Conservation (phyloP, 441 rosid genomes). For the Aquilaria agallochum region DNA sequence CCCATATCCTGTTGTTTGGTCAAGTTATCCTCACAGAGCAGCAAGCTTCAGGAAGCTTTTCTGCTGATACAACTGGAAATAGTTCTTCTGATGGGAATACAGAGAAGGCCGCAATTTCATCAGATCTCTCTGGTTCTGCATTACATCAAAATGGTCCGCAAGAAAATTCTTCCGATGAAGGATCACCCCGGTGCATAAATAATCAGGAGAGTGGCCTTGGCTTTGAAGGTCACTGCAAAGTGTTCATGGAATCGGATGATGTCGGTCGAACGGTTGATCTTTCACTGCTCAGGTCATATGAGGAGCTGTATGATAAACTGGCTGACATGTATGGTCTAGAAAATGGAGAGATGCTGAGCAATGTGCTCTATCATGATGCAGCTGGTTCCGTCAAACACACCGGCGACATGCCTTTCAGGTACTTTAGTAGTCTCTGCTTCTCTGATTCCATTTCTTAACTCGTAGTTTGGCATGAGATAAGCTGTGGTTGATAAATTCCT, state of each 20-base stretch:
- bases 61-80: slow-evolving; percentile 50
- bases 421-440: neutral
- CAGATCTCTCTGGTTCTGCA: slow-evolving; percentile 52
- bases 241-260: slow-evolving; percentile 84
- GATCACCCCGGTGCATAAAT: slow-evolving; percentile 51
- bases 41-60: slow-evolving; percentile 51
- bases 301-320: slow-evolving; percentile 60
- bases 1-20: slow-evolving; percentile 80
- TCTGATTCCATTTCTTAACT: neutral
- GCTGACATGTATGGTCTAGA: slow-evolving; percentile 64
- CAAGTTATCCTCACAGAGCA: slow-evolving; percentile 70
- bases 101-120: slow-evolving; percentile 37
- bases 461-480: neutral
- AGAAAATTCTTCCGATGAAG: slow-evolving; percentile 54
- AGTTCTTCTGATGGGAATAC: slow-evolving; percentile 37
- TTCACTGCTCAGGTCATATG: slow-evolving; percentile 65
- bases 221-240: slow-evolving; percentile 81
- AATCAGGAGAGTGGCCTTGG: slow-evolving; percentile 29
- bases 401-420: slow-evolving; percentile 94
- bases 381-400: slow-evolving; percentile 50
- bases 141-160: slow-evolving; percentile 32
- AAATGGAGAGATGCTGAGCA: slow-evolving; percentile 54
- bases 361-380: slow-evolving; percentile 60
- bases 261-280: slow-evolving; percentile 81
- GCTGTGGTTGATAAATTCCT: too few species aligned